Evolutionary conservation across 306 rosid genomes (phyloP), one percentile per base, ranked within the genome.

Genomic region (Dalbergia cultrata): DNA sequence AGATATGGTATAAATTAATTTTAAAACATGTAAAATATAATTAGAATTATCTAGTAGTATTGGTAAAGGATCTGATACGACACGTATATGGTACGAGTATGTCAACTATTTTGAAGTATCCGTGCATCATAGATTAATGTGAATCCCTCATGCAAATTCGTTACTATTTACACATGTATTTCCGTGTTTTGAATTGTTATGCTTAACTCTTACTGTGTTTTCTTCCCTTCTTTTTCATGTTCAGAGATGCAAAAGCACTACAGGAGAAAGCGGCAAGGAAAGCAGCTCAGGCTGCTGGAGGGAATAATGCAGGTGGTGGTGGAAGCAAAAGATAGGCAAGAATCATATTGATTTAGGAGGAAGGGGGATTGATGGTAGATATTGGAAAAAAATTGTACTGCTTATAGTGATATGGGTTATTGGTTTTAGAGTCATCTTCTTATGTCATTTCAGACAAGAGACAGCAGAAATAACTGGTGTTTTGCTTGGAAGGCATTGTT

Each of bases 211-310:
- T 9, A 10, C 7, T 8, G 1, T 12, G 19, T 4, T 5, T 7
- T 41, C n/a, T 35, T 41, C 7, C n/a, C 0, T 57, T 44, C 3
- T 7, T 34, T 8, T 12, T 66, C 3, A 67, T 62, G 61, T 16
- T 26, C 44, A 92, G 97, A 80, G 94, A 90, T 70, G 92, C 94
- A 0, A 92, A 86, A 56, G 97, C 97, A 7, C 77, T 90, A 22
- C 91, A 88, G 61, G 94, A 92, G 67, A 92, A 92, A 81, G 74
- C 89, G 0, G 88, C 90, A 0, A 88, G 34, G 82, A 92, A 92
- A 79, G 91, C 88, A 1, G 88, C 70, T 14, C 90, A 85, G 47
- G 74, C 73, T 5, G 82, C 62, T 0, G 86, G 91, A 31, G 95
- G 88, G 50, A 87, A 65, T 33, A 85, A 85, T n/a, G 76, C 78